Base-by-base conservation (phyloP, 2,329 filamentous ascomycete species). In the Berkeleyomyces basicola region DNA sequence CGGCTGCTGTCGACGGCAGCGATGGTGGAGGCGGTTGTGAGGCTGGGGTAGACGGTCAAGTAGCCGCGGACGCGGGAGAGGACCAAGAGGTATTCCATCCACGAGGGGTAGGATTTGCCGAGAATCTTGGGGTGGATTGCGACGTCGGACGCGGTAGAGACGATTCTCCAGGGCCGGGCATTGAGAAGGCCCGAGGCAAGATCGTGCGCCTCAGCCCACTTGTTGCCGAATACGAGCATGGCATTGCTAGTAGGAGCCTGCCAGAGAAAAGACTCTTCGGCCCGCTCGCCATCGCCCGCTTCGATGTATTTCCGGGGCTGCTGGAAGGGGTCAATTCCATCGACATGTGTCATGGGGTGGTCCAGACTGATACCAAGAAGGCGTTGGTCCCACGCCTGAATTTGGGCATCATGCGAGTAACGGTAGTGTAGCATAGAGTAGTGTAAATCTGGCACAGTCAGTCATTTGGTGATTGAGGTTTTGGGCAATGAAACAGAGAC, bases 221-320 rank as follows among this genome's bases (percentile, higher is more conserved):
- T 90, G 58, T 90, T 82, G 51, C 91, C 90, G 63, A 93, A 84
- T 70, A 92, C 86, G 7, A 99, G 77, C 9, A 85, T 82, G 0
- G 92, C 91, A 66, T 93, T 87, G 69, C 86, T 88, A 67, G 84
- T 87, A 4, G 92, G 91, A 1, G 85, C 83, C 72, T 96, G 87
- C 85, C 90, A 96, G 7, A 95, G 76, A 69, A 95, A 95, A 0
- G 87, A 78, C 7, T 68, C 66, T 23, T 67, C 66, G 3, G 66
- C 70, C 66, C 59, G 63, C 16, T 69, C 66, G 36, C 65, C 70
- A 65, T 44, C 63, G 77, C 79, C 67, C 68, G 75, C 63, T n/a
- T 61, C 49, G 40, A 11, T 55, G 55, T 6, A 60, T 16, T 10
- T 64, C 60, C 36, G 36, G 67, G 2, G 84, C 79, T 31, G 74